Evolutionary conservation across 352 stramenopile species (phyloP).

Genomic region (Globisporangium orthogonon): DNA sequence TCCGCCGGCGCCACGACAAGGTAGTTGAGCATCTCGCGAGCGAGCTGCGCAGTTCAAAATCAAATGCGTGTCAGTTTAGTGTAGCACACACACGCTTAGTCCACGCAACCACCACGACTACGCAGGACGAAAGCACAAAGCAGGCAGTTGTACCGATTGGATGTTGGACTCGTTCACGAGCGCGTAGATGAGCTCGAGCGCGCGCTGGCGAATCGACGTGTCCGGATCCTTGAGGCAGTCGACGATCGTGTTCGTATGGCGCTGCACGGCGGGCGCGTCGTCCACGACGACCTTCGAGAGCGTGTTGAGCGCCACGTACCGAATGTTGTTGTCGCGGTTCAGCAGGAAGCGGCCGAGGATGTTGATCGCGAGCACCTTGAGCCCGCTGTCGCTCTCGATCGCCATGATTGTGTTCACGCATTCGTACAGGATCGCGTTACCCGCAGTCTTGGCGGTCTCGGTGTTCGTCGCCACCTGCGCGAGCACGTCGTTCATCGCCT

Average conservation of each 20-base stretch:
- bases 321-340: conserved; percentile 99
- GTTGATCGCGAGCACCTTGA: conserved; percentile 97
- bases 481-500: conserved; percentile 96
- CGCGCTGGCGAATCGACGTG: conserved; percentile 97
- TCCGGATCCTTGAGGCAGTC: conserved; percentile 96
- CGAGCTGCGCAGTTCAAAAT: conserved; percentile 47
- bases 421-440: conserved; percentile 99
- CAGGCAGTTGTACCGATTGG: conserved; percentile 43
- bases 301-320: conserved; percentile 99
- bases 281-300: conserved; percentile 89
- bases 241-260: conserved; percentile 95
- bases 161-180: conserved; percentile 98
- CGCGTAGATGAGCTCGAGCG: conserved; percentile 98
- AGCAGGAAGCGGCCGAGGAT: conserved; percentile 98
- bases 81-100: too few species aligned
- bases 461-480: conserved; percentile 99
- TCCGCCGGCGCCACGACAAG: conserved; percentile 95
- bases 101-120: neutral
- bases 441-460: conserved; percentile 98
- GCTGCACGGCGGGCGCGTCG: conserved; percentile 93
- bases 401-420: conserved; percentile 99
- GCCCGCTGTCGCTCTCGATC: conserved; percentile 95
- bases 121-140: neutral
- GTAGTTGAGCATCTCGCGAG: conserved; percentile 99
- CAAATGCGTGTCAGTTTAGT: neutral